Percentiles rank a stretch among this genome's conserved stretches.
Evolutionary conservation across 768 basidiomycete genomes (phyloP).

Genomic region (Amyloporia xantha): DNA sequence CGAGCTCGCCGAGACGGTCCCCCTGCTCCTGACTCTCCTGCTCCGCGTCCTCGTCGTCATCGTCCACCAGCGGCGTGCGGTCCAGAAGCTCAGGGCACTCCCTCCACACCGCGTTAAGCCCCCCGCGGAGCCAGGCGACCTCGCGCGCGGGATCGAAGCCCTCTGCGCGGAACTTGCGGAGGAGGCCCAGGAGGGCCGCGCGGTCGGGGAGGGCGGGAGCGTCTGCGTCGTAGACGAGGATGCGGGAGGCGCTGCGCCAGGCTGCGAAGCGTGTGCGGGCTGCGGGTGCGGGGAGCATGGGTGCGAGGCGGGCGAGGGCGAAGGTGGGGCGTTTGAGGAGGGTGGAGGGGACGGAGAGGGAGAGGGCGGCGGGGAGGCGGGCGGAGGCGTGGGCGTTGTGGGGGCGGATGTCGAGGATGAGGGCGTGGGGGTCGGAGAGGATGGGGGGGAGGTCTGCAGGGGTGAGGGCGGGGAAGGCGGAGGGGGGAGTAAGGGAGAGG

Average conservation of each 20-base stretch:
- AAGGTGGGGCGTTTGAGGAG: slow-evolving; percentile 88
- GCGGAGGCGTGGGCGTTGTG: slow-evolving; percentile 65
- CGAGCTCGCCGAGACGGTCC: slow-evolving; percentile 6
- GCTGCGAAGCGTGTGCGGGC: slow-evolving; percentile 53
- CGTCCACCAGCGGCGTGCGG: slow-evolving; percentile 36
- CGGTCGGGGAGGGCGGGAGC: slow-evolving; percentile 51
- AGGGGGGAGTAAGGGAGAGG: slow-evolving; percentile 13
- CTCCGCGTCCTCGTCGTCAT: slow-evolving; percentile 12
- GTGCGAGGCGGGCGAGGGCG: slow-evolving; percentile 66
- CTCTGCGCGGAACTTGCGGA: slow-evolving; percentile 66
- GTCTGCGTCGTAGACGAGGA: slow-evolving; percentile 86
- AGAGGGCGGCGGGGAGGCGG: slow-evolving; percentile 65
- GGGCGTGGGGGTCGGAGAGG: slow-evolving; percentile 32
- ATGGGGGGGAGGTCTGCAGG: slow-evolving; percentile 26
- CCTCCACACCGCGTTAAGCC: slow-evolving; percentile 65
- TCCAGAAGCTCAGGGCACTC: slow-evolving; percentile 49
- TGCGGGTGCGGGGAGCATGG: slow-evolving; percentile 66
- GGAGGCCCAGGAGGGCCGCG: slow-evolving; percentile 63
- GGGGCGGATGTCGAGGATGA: slow-evolving; percentile 86
- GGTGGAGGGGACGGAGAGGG: slow-evolving; percentile 89
- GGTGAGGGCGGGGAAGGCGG: slow-evolving; percentile 17
- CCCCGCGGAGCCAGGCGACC: slow-evolving; percentile 77
- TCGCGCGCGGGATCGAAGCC: slow-evolving; percentile 45
- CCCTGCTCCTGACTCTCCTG: slow-evolving; percentile 13
- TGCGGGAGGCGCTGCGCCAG: slow-evolving; percentile 53